A percentile compares a stretch with the other conserved stretches of the same genome.
phyloP scores from a whole-genome alignment of 768 basidiomycete genomes.

The Tricholoma flavovirens region DNA sequence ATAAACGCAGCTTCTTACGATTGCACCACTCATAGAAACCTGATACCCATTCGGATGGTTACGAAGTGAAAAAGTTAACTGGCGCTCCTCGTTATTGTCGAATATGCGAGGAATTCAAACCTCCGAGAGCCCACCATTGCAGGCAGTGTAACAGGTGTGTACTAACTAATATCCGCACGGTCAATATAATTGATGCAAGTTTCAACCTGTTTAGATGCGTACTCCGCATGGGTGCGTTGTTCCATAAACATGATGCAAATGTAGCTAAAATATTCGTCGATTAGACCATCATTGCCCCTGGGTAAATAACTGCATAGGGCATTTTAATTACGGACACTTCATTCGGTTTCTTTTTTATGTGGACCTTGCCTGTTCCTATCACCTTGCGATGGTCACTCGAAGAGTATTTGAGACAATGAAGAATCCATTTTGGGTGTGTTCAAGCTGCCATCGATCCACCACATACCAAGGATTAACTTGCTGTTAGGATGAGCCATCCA shows the following conservation, averaged over 20 bases:
- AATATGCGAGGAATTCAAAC: slow-evolving; percentile 80
- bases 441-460: neutral
- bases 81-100: slow-evolving; percentile 82
- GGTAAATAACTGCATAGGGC: slow-evolving; percentile 94
- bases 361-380: slow-evolving; percentile 84
- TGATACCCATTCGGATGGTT: slow-evolving; percentile 62
- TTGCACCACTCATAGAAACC: slow-evolving; percentile 52
- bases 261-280: slow-evolving; percentile 7
- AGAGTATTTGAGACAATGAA: slow-evolving; percentile 49
- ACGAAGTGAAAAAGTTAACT: slow-evolving; percentile 88
- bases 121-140: slow-evolving; percentile 91
- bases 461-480: neutral
- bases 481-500: slow-evolving; percentile 60
- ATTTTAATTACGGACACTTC: slow-evolving; percentile 85
- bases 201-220: slow-evolving; percentile 51
- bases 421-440: slow-evolving; percentile 48
- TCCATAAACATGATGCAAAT: neutral
- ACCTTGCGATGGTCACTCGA: slow-evolving; percentile 73
- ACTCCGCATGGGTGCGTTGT: slow-evolving; percentile 75
- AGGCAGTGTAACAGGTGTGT: slow-evolving; percentile 75
- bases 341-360: slow-evolving; percentile 91
- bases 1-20: neutral
- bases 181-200: slow-evolving; percentile 1
- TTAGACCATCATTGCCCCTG: slow-evolving; percentile 89
- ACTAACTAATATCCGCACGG: neutral